A percentile compares a stretch with the other conserved stretches of the same genome.
phyloP scores from a whole-genome alignment of 495 filamentous ascomycete genomes.

The Lichina pygmaea region DNA sequence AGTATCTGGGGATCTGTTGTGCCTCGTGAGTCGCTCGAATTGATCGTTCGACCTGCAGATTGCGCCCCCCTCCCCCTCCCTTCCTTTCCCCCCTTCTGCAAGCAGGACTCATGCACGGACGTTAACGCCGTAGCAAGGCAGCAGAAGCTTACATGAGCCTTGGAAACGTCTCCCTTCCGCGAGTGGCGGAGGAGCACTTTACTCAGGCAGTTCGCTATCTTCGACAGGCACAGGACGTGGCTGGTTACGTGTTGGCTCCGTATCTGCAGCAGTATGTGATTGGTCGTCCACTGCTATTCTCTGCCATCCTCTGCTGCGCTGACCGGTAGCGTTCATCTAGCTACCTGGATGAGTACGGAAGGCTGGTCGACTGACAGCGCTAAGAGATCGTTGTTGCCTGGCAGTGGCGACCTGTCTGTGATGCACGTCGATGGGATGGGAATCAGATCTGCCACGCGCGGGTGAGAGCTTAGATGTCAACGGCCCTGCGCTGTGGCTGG shows the following conservation, averaged over 20 bases:
- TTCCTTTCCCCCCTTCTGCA: too few relatives aligned
- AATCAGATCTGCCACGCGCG: too few relatives aligned
- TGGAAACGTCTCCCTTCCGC: conserved; percentile 4
- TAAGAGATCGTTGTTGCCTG: conserved; percentile 6
- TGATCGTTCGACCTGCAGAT: conserved; percentile 1
- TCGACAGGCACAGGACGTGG: conserved; percentile 13
- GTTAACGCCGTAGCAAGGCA: not conserved
- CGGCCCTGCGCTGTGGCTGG: too few relatives aligned
- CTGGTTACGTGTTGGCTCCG: conserved; percentile 14
- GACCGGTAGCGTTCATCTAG: conserved; percentile 3
- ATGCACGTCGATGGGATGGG: too few relatives aligned
- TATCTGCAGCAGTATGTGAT: conserved; percentile 18
- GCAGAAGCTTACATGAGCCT: conserved; percentile 1
- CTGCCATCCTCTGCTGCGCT: conserved; percentile 1
- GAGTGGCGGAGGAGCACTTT: conserved; percentile 18
- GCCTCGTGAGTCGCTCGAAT: conserved; percentile 1
- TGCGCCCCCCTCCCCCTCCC: too few relatives aligned
- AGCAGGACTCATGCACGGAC: too few relatives aligned
- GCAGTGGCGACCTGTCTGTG: not conserved
- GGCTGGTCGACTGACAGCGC: conserved; percentile 4
- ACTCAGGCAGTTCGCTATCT: conserved; percentile 19
- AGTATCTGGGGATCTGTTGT: not conserved
- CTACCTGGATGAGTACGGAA: conserved; percentile 18
- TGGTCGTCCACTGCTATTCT: not conserved
- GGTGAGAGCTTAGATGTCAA: too few relatives aligned